Evolutionary conservation across 2,329 filamentous ascomycete species (phyloP), one percentile per base, ranked within the genome.

Genomic region (Neopestalotiopsis sp.): DNA sequence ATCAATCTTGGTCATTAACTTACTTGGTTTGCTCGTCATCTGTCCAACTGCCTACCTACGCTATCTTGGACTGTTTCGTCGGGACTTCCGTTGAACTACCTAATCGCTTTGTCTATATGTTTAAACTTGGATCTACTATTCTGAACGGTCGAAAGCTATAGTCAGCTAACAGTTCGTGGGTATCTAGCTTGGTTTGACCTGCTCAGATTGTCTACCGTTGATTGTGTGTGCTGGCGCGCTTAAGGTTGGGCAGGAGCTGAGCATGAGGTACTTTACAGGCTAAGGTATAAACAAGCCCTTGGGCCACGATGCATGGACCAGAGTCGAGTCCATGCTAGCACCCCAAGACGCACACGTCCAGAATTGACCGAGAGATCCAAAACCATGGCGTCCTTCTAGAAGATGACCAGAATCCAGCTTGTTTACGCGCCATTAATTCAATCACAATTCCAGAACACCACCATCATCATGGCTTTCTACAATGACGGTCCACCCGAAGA

Each of bases 371-470:
- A 53, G 45, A 53, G 45, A 53, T 53, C 20, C 30, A 62, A 64
- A 64, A 64, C 61, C 61, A 64, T 49, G n/a, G 61, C 61, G 40
- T 53, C 40, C 40, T 64, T 64, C 61, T 64, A 64, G 61, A 64
- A 64, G 61, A 64, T 38, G 17, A 53, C 34, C 10, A 28, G 40
- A 40, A 64, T 42, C 61, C n/a, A 24, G 45, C n/a, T 49, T 45
- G 61, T 64, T 64, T 32, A 32, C n/a, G 20, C 28, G 61, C 28
- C 40, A 40, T 49, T 64, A 45, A 49, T 66, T 56, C 53, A 42
- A 57, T n/a, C 45, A 53, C 17, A 66, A 57, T 66, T 66, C 63
- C 63, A 66, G 63, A 66, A 66, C 34, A 66, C 63, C 34, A 66
- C 63, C 14, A 45, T 45, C 53, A 28, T 32, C n/a, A 14, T 28